These are phyloP conservation scores for Pedinophyceae sp. DNA, from an alignment of 139 green algal genomes.

Conservation along the genomic window DNA sequence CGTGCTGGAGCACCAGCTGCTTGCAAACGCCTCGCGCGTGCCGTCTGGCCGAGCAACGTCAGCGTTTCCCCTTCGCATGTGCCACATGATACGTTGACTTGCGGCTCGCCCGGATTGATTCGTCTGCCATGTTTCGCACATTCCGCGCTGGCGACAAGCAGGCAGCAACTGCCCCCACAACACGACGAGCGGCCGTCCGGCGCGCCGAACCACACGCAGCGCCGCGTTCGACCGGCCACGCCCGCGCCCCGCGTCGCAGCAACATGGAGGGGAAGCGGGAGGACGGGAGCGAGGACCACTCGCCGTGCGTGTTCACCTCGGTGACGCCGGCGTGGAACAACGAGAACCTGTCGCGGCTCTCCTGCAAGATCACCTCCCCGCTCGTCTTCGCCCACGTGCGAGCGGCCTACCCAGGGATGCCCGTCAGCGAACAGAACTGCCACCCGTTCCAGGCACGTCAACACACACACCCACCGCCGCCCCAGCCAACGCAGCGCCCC, in stretches of 20 bases:
- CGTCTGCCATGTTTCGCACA: no score
- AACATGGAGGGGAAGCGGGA: no score
- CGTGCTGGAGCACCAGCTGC: no score
- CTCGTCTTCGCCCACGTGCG: constrained; percentile 89
- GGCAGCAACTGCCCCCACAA: no score
- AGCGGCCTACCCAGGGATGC: constrained; percentile 86
- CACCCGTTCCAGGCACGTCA: constrained; percentile 58
- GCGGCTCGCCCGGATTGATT: no score
- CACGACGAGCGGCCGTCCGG: neutral
- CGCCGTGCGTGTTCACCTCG: constrained; percentile 78
- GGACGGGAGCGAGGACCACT: constrained; percentile 33
- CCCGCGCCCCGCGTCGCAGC: neutral
- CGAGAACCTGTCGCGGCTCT: constrained; percentile 76
- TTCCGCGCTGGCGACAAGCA: no score
- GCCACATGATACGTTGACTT: no score
- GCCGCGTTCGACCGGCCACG: constrained; percentile 3
- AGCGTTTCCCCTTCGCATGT: no score
- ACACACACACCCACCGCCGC: neutral
- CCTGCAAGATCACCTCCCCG: constrained; percentile 73
- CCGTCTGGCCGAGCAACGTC: no score
- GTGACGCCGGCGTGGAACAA: constrained; percentile 93
- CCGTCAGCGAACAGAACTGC: constrained; percentile 85
- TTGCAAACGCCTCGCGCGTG: no score
- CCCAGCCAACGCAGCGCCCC: constrained; percentile 2
- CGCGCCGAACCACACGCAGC: constrained; percentile 2